Base-by-base conservation (phyloP, 2,329 filamentous ascomycete genomes). In the Trichoderma aggressivum region DNA sequence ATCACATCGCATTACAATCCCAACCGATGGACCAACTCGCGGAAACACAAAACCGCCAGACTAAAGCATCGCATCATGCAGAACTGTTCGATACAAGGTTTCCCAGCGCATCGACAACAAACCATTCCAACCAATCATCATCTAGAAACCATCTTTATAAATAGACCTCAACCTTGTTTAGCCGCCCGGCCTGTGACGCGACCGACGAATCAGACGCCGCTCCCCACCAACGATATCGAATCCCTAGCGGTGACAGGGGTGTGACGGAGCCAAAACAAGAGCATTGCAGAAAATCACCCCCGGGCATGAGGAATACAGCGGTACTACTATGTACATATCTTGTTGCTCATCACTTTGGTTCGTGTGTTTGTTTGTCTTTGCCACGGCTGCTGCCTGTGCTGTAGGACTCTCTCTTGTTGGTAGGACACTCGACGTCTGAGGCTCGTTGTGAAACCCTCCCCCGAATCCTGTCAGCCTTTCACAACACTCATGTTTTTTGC, bases 151-250 rank as follows among this genome's bases (percentile, higher is more conserved):
- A 26, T 67, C 26, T 24, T 53, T 68, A 56, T 32, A 68, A 68
- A 68, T 60, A 60, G 34, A 58, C 63, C 34, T 16, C 55, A 43
- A 26, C 16, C n/a, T 26, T 60, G 55, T 53, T 61, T 68, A 68
- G 65, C 55, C 65, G 65, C 65, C 65, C 65, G 26, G 28, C 39
- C 65, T 36, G 32, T 60, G 39, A 61, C 36, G 26, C 55, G 55
- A 36, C 65, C 56, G 12, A 56, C 65, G 55, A 68, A 68, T 68
- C 65, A 68, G 55, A 60, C 12, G 10, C n/a, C 28, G 30, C 21
- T 21, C 63, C 53, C 63, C 32, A 43, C 63, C 53, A 12, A 21
- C 26, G n/a, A 32, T 39, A 61, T 61, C 34, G 32, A 34, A 12
- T 58, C 34, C 34, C 30, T 47, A 39, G 55, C 34, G 34, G 64